phyloP scores from a whole-genome alignment of 2,329 filamentous ascomycete species.

The Mycosphaerelloides madeirae region DNA sequence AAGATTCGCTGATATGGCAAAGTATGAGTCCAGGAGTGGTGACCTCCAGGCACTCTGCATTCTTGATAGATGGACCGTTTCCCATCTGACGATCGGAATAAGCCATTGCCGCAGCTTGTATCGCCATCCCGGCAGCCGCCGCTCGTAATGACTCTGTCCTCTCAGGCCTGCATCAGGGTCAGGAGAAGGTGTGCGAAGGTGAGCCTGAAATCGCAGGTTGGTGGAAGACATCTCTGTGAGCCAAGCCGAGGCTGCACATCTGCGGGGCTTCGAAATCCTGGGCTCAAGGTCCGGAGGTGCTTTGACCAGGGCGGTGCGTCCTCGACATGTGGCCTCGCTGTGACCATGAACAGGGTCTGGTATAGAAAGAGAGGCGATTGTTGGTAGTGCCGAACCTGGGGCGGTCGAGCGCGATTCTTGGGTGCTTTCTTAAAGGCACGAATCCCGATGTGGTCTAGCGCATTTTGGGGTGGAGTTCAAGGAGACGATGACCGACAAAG shows the following conservation, averaged over 20 bases:
- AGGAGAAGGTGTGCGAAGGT: conserved; percentile 27
- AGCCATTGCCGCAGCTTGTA: conserved; percentile 75
- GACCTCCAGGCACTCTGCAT: conserved; percentile 76
- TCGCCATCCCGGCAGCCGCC: conserved; percentile 80
- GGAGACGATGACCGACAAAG: no score
- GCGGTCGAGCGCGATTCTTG: no score
- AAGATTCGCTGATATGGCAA: conserved; percentile 91
- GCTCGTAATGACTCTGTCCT: conserved; percentile 61
- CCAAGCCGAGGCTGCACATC: conserved; percentile 17
- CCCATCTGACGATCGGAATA: conserved; percentile 84
- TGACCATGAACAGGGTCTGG: no score
- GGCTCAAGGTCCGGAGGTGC: no score
- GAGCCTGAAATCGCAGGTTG: conserved; percentile 23
- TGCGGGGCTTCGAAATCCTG: neutral
- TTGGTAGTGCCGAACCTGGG: no score
- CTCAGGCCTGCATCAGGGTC: conserved; percentile 67
- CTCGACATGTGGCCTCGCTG: no score
- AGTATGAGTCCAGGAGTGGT: conserved; percentile 87
- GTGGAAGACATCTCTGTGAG: neutral
- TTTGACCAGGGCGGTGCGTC: no score
- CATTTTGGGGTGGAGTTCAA: no score
- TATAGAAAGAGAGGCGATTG: no score
- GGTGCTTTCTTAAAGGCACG: no score
- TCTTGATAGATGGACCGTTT: conserved; percentile 88
- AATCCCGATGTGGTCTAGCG: no score